A percentile compares a stretch with the other conserved stretches of the same genome.
These are phyloP conservation scores for Colletotrichum sp. DNA, from an alignment of 2,329 filamentous ascomycete species.

Conservation along the genomic window DNA sequence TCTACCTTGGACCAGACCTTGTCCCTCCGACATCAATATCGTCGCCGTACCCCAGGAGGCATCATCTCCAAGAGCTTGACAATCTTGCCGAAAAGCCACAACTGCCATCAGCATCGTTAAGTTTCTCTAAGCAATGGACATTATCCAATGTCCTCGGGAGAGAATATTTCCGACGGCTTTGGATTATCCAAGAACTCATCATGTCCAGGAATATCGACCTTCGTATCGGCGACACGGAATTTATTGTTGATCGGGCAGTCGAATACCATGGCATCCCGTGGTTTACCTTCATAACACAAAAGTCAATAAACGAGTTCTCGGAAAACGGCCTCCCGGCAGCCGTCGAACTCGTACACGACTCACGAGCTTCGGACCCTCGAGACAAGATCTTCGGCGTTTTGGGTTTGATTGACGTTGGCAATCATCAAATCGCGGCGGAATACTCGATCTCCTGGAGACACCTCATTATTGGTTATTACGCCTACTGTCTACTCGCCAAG, in stretches of 20 bases:
- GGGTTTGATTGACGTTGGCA: too few species aligned
- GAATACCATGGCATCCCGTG: too few species aligned
- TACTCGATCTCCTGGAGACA: too few species aligned
- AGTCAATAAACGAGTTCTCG: too few species aligned
- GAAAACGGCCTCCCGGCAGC: too few species aligned
- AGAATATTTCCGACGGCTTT: accelerated
- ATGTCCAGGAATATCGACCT: accelerated
- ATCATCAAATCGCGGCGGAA: too few species aligned
- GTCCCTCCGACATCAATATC: accelerated
- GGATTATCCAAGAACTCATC: not conserved
- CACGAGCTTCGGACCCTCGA: too few species aligned
- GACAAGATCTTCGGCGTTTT: too few species aligned
- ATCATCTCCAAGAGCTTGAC: accelerated
- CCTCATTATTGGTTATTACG: too few species aligned
- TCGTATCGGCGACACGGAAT: accelerated
- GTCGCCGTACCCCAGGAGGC: accelerated
- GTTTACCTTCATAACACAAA: not conserved
- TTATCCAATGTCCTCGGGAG: accelerated
- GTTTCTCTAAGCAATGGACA: accelerated
- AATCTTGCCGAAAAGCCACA: accelerated
- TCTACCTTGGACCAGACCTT: accelerated
- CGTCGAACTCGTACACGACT: too few species aligned
- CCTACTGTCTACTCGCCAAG: too few species aligned
- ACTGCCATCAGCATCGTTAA: accelerated
- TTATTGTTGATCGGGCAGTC: accelerated